A percentile compares a stretch with the other conserved stretches of the same genome.
These are phyloP conservation scores for Trichophyton schoenleinii DNA, from an alignment of 2,329 filamentous ascomycete genomes.

Conservation along the genomic window DNA sequence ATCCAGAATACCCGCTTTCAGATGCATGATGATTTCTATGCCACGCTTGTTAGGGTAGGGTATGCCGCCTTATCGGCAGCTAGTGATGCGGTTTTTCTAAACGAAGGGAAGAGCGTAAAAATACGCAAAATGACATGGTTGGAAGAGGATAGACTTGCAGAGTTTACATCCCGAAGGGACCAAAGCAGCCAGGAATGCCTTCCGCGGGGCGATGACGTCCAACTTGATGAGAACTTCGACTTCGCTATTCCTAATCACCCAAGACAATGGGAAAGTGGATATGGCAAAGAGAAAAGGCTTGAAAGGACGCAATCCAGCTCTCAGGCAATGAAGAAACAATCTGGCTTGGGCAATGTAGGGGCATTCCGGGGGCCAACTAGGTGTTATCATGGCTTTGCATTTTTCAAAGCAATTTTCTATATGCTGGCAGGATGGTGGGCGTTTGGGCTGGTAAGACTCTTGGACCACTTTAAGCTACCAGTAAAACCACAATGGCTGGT, in stretches of 20 bases:
- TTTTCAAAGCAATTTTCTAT: constrained; percentile 60
- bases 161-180: constrained; percentile 48
- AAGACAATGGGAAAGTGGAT: constrained; percentile 34
- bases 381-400: constrained; percentile 61
- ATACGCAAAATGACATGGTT: constrained; percentile 75
- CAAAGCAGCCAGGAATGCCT: constrained; percentile 9
- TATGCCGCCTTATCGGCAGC: constrained; percentile 85
- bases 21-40: constrained; percentile 91
- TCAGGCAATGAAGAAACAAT: constrained; percentile 26
- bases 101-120: constrained; percentile 68
- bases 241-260: constrained; percentile 25
- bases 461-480: constrained; percentile 49
- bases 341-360: constrained; percentile 53
- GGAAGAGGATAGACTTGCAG: constrained; percentile 70
- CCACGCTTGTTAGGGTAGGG: constrained; percentile 70
- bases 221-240: constrained; percentile 20
- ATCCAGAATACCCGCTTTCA: constrained; percentile 68
- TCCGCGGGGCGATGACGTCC: constrained; percentile 12
- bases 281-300: constrained; percentile 34
- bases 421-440: constrained; percentile 50
- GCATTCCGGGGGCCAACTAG: constrained; percentile 65
- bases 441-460: constrained; percentile 40
- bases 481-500: constrained; percentile 52
- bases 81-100: constrained; percentile 89
- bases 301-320: constrained; percentile 26